Percentiles rank a stretch among this genome's conserved stretches.
phyloP scores from a whole-genome alignment of 2,329 filamentous ascomycete species.

The Sporothrix inflata region DNA sequence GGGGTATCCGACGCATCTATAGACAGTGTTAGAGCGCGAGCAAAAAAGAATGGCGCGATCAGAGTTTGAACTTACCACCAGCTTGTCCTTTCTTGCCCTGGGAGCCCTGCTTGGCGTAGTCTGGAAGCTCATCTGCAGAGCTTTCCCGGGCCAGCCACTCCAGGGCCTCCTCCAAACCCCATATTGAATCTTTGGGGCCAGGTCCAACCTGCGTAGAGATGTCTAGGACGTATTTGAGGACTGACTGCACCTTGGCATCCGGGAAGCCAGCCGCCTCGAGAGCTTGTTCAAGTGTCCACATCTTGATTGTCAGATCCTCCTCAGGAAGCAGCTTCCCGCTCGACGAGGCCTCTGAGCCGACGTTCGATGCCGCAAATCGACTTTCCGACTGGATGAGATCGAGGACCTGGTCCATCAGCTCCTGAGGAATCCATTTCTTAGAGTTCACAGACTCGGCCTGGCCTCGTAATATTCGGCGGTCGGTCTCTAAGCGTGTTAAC shows the following conservation, averaged over 20 bases:
- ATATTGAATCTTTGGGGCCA: constrained; percentile 67
- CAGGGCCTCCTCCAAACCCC: constrained; percentile 84
- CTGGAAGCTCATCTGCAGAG: constrained; percentile 67
- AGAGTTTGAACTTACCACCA: constrained; percentile 38
- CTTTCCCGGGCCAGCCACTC: constrained; percentile 89
- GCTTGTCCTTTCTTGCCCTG: constrained; percentile 42
- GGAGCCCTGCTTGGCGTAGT: constrained; percentile 61
- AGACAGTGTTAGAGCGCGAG: neutral
- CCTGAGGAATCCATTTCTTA: constrained; percentile 77
- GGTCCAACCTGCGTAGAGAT: constrained; percentile 65
- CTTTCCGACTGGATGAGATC: constrained; percentile 70
- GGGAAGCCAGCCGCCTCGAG: constrained; percentile 72
- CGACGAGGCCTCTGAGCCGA: constrained; percentile 50
- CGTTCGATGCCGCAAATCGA: constrained; percentile 58
- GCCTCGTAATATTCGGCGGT: constrained; percentile 76
- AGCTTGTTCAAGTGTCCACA: constrained; percentile 83
- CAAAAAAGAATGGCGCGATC: neutral
- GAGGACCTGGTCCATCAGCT: constrained; percentile 77
- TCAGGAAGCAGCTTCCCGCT: constrained; percentile 64
- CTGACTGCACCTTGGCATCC: constrained; percentile 62
- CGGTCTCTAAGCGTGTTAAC: constrained; percentile 77
- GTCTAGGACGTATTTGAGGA: constrained; percentile 67
- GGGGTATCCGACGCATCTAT: constrained; percentile 59
- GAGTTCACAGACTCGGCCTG: constrained; percentile 75
- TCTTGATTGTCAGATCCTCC: constrained; percentile 75